phyloP scores from a whole-genome alignment of 176 grass and related monocot genomes.

The Phoenix dactylifera region DNA sequence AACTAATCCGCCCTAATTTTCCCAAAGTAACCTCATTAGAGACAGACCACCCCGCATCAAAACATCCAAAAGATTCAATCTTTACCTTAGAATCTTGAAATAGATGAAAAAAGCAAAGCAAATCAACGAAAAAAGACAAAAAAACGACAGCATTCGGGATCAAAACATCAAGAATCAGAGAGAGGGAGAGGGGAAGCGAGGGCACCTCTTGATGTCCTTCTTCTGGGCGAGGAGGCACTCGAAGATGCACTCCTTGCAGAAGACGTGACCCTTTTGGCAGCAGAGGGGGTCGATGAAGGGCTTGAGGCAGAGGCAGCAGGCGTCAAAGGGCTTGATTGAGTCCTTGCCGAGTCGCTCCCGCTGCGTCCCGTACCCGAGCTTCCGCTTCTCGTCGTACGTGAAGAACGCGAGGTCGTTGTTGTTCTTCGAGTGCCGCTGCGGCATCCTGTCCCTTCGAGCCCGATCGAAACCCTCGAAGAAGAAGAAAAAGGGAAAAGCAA shows the following conservation, averaged over 20 bases:
- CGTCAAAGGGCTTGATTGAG: constrained; percentile 99
- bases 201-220: constrained; percentile 92
- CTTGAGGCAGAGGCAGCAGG: constrained; percentile 97
- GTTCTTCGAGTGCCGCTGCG: constrained; percentile 99
- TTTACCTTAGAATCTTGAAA: background rate
- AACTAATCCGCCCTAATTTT: too few relatives aligned
- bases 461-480: constrained; percentile 3
- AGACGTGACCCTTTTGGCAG: constrained; percentile 86
- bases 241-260: constrained; percentile 98
- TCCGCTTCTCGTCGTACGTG: constrained; percentile 99
- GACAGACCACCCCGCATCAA: too few relatives aligned
- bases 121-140: background rate
- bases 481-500: background rate
- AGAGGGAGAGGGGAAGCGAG: background rate
- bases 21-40: too few relatives aligned
- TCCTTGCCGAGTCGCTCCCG: constrained; percentile 96
- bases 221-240: constrained; percentile 97
- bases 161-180: background rate
- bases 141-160: background rate
- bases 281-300: constrained; percentile 77
- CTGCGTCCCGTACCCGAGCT: constrained; percentile 98
- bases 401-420: constrained; percentile 99
- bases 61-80: too few relatives aligned
- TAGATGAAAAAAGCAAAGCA: background rate
- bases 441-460: constrained; percentile 38